phyloP scores from a whole-genome alignment of 2,329 filamentous ascomycete genomes.

The Cryphonectria carpinicola region DNA sequence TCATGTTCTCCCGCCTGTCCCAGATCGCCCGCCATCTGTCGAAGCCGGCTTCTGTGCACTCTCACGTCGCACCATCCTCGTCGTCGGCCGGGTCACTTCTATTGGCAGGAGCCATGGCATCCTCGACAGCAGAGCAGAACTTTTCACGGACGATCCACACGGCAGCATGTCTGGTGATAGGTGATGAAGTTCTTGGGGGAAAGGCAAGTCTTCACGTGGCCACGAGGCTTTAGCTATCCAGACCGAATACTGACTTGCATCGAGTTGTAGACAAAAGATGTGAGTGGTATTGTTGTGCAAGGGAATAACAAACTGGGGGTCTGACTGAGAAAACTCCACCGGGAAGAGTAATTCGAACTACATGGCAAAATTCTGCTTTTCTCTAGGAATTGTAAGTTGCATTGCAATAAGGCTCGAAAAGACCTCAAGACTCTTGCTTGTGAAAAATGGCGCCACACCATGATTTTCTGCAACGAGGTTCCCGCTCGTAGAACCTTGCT shows the following conservation, averaged over 20 bases:
- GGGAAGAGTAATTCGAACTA: slow-evolving; percentile 65
- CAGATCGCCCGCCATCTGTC: slow-evolving; percentile 74
- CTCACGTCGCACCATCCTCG: slow-evolving; percentile 26
- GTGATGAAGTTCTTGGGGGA: slow-evolving; percentile 93
- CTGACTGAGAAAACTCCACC: slow-evolving; percentile 22
- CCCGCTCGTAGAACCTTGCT: not conserved
- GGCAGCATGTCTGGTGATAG: slow-evolving; percentile 91
- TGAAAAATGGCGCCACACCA: not conserved
- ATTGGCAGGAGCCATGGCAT: slow-evolving; percentile 44
- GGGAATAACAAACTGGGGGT: not conserved
- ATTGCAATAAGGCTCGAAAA: not conserved
- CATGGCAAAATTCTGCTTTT: slow-evolving; percentile 68
- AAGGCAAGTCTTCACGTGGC: slow-evolving; percentile 64
- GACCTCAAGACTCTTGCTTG: no score
- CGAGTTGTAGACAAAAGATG: slow-evolving; percentile 35
- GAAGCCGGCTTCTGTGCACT: slow-evolving; percentile 61
- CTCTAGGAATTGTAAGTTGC: slow-evolving; percentile 58
- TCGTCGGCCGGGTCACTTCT: slow-evolving; percentile 14
- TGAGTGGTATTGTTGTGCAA: slow-evolving; percentile 25
- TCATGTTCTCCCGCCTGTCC: slow-evolving; percentile 77
- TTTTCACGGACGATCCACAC: slow-evolving; percentile 77
- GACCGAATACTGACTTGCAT: slow-evolving; percentile 15
- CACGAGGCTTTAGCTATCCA: not conserved
- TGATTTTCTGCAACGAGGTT: not conserved
- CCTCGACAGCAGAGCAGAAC: slow-evolving; percentile 56